Percentiles rank a stretch among this genome's conserved stretches.
These are phyloP conservation scores for Ilyonectria destructans DNA, from an alignment of 2,329 filamentous ascomycete species.

Conservation along the genomic window DNA sequence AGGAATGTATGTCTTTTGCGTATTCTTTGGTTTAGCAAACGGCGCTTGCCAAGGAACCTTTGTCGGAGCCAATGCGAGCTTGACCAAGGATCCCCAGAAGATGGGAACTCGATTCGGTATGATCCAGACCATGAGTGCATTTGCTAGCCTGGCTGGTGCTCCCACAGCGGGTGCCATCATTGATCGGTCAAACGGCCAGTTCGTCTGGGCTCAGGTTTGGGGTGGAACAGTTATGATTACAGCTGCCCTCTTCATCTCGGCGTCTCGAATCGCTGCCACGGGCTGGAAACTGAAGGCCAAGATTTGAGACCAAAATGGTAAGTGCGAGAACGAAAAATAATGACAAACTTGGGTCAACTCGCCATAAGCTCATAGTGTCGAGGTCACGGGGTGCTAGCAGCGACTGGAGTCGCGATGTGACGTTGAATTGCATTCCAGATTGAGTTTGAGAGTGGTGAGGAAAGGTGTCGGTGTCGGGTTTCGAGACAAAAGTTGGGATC, in stretches of 20 bases:
- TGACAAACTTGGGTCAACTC: neutral
- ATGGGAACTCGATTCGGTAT: slow-evolving; percentile 62
- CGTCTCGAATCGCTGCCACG: slow-evolving; percentile 54
- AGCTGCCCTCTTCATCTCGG: slow-evolving; percentile 52
- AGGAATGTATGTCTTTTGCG: slow-evolving; percentile 51
- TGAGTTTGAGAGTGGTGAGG: neutral
- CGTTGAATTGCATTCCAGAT: neutral
- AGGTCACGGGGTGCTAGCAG: neutral
- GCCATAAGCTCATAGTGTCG: neutral
- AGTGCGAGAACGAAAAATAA: neutral
- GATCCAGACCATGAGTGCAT: slow-evolving; percentile 59
- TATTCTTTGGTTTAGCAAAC: slow-evolving; percentile 51
- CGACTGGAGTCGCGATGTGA: neutral
- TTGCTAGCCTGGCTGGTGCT: slow-evolving; percentile 61
- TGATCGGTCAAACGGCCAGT: slow-evolving; percentile 48
- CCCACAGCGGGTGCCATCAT: slow-evolving; percentile 55
- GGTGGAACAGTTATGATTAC: slow-evolving; percentile 59
- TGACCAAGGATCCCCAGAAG: slow-evolving; percentile 59
- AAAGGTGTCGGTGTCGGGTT: neutral
- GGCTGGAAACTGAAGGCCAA: slow-evolving; percentile 57
- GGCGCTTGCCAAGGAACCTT: slow-evolving; percentile 53
- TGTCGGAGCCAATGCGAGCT: slow-evolving; percentile 56
- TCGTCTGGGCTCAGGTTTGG: slow-evolving; percentile 65
- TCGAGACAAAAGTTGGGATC: neutral
- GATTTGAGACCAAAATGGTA: slow-evolving; percentile 47